A percentile compares a stretch with the other conserved stretches of the same genome.
Conservation (phyloP, 106 monocot genomes). For the Posidonia australis region DNA sequence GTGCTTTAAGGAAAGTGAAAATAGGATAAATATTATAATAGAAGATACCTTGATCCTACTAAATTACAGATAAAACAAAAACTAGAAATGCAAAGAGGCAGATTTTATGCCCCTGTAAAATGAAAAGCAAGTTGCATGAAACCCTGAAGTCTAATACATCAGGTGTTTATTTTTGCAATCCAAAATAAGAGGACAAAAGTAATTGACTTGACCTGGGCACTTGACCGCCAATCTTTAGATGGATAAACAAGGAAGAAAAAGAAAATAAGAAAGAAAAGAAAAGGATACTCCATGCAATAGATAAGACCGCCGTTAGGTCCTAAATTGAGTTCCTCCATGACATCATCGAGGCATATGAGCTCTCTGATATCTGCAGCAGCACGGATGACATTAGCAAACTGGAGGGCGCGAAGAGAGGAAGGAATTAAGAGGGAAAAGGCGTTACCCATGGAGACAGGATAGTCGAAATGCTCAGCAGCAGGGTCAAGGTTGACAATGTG, state of each 20-base stretch:
- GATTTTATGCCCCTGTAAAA: too few relatives aligned
- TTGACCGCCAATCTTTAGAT: too few relatives aligned
- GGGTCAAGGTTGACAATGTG: slow-evolving; percentile 92
- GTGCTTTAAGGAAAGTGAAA: slow-evolving; percentile 26
- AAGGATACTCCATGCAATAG: slow-evolving; percentile 98
- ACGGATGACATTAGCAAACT: neutral
- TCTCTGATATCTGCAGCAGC: slow-evolving; percentile 77
- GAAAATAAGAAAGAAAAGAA: neutral
- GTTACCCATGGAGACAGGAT: slow-evolving; percentile 73
- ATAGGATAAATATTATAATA: neutral
- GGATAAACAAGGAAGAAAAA: neutral
- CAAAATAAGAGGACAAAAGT: too few relatives aligned
- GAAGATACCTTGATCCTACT: too few relatives aligned
- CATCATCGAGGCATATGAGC: slow-evolving; percentile 88
- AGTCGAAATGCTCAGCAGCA: slow-evolving; percentile 80
- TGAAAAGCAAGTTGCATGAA: too few relatives aligned
- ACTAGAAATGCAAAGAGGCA: too few relatives aligned
- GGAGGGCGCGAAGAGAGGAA: neutral
- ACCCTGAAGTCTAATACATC: too few relatives aligned
- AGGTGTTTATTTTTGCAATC: too few relatives aligned
- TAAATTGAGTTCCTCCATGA: slow-evolving; percentile 81
- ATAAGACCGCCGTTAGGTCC: slow-evolving; percentile 89
- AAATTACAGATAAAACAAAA: too few relatives aligned
- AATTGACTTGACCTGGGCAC: too few relatives aligned
- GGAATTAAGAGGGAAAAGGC: neutral